Conservation (phyloP, 495 filamentous ascomycete genomes). For the Chlorociboria aeruginascens region DNA sequence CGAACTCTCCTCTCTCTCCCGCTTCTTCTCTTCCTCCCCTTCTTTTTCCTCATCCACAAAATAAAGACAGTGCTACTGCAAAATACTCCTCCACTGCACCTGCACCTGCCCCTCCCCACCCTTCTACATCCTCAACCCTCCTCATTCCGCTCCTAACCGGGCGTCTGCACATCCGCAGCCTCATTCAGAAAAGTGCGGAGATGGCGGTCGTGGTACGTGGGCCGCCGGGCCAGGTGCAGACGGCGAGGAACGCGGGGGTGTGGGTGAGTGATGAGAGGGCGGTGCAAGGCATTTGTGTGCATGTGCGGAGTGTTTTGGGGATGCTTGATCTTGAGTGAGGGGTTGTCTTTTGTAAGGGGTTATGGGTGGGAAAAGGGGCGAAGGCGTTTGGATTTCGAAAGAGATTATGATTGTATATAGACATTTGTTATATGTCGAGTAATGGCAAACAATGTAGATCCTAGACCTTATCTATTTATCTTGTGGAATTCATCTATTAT, state of each 20-base stretch:
- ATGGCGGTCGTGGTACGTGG: constrained; percentile 73
- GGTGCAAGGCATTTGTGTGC: constrained; percentile 56
- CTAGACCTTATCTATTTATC: too few species aligned
- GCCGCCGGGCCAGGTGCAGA: constrained; percentile 50
- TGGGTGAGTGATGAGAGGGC: constrained; percentile 71
- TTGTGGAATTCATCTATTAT: too few species aligned
- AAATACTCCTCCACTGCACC: too few species aligned
- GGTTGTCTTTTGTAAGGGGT: too few species aligned
- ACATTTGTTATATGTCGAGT: too few species aligned
- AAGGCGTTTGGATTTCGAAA: too few species aligned
- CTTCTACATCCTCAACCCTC: background rate
- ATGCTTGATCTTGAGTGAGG: constrained; percentile 14
- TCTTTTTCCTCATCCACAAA: background rate
- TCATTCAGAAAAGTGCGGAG: constrained; percentile 21
- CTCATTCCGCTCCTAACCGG: constrained; percentile 2
- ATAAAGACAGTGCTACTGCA: background rate
- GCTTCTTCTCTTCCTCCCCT: too few species aligned
- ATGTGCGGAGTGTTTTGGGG: constrained; percentile 30
- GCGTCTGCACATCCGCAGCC: constrained; percentile 5
- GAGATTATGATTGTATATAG: too few species aligned
- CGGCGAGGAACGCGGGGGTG: constrained; percentile 55
- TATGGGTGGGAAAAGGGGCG: too few species aligned
- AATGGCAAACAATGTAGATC: too few species aligned
- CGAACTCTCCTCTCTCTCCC: too few species aligned
- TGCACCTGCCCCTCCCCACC: background rate